Percentiles rank a stretch among this genome's conserved stretches.
Evolutionary conservation across 202 grass and related monocot genomes (phyloP).

Genomic region (Zizania palustris): DNA sequence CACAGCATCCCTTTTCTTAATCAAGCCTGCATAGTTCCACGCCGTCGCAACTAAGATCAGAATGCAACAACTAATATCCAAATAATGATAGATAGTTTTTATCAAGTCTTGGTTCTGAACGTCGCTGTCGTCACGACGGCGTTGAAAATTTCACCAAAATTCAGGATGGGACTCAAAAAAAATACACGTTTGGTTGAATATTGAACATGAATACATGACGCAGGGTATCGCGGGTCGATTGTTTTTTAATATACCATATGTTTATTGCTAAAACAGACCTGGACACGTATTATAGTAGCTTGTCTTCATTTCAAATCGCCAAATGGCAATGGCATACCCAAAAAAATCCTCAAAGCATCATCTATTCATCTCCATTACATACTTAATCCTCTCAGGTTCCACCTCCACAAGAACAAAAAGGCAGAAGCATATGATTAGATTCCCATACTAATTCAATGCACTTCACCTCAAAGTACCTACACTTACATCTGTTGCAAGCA

Average conservation of each 20-base stretch:
- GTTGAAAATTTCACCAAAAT: conserved; percentile 22
- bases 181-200: neutral
- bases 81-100: neutral
- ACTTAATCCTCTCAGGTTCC: too few species aligned
- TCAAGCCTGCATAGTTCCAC: neutral
- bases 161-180: neutral
- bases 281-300: too few species aligned
- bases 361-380: too few species aligned
- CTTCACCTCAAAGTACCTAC: neutral
- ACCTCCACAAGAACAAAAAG: conserved; percentile 19
- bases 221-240: neutral
- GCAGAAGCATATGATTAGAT: neutral
- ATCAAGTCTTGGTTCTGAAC: neutral
- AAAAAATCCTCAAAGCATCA: too few species aligned
- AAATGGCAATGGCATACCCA: too few species aligned
- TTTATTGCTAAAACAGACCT: too few species aligned
- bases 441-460: too few species aligned
- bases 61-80: conserved; percentile 11
- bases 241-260: too few species aligned
- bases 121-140: neutral
- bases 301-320: too few species aligned
- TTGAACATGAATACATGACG: neutral
- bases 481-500: neutral
- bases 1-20: neutral
- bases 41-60: neutral